These are phyloP conservation scores for Millerago galiae DNA, from an alignment of 805 yeast genomes.

Conservation along the genomic window DNA sequence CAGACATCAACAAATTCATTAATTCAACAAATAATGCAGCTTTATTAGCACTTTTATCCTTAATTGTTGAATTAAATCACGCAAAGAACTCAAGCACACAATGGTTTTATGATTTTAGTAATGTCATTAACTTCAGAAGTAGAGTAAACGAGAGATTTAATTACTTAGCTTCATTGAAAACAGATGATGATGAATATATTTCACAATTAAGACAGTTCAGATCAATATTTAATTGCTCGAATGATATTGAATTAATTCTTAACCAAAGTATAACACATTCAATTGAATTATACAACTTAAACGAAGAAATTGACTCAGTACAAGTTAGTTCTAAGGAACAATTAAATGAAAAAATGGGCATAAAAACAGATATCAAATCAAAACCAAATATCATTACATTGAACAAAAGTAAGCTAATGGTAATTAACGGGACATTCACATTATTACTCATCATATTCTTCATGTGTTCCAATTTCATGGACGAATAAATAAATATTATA, in stretches of 20 bases:
- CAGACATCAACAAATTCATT: not conserved
- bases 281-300: not conserved
- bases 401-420: too few relatives aligned
- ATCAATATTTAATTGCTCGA: not conserved
- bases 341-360: not conserved
- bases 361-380: too few relatives aligned
- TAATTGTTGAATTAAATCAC: conserved; percentile 1
- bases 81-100: not conserved
- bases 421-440: too few relatives aligned
- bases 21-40: not conserved
- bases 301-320: not conserved
- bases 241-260: not conserved
- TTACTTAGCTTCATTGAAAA: not conserved
- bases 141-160: conserved; percentile 1
- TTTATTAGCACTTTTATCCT: not conserved
- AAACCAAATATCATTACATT: too few relatives aligned
- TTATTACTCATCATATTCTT: too few relatives aligned
- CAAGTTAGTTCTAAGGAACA: not conserved
- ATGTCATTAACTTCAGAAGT: not conserved
- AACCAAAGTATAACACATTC: not conserved
- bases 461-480: too few relatives aligned
- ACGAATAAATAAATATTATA: too few relatives aligned
- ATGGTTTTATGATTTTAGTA: conserved; percentile 6
- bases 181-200: not conserved
- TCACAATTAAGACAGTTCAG: not conserved